Percentiles rank a stretch among this genome's conserved stretches.
phyloP scores from a whole-genome alignment of 805 yeast species.

The Cyberlindnera amylophila region DNA sequence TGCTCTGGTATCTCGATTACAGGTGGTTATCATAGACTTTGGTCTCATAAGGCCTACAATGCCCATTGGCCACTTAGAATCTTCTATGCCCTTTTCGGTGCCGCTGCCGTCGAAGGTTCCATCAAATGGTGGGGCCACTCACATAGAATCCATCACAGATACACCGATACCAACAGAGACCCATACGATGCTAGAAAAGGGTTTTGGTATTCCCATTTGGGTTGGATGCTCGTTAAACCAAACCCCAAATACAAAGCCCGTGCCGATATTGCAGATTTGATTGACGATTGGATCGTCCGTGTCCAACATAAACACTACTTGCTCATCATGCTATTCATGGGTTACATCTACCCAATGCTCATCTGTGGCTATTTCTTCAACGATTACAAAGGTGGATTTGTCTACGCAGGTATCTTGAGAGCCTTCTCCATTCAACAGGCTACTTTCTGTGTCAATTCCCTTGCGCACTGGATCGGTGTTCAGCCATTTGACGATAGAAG shows the following conservation, averaged over 20 bases:
- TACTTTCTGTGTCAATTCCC: constrained; percentile 80
- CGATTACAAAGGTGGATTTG: constrained; percentile 68
- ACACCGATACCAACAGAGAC: constrained; percentile 78
- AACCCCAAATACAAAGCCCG: constrained; percentile 75
- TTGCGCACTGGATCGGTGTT: constrained; percentile 82
- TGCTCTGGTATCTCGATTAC: constrained; percentile 74
- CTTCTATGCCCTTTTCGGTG: constrained; percentile 73
- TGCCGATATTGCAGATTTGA: constrained; percentile 60
- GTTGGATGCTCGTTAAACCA: constrained; percentile 80
- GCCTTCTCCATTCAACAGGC: constrained; percentile 76
- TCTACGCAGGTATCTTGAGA: constrained; percentile 72
- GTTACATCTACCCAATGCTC: constrained; percentile 59
- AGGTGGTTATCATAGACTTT: constrained; percentile 80
- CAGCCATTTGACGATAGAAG: constrained; percentile 87
- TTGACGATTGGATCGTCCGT: constrained; percentile 74
- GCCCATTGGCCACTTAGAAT: constrained; percentile 59
- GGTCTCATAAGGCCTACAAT: constrained; percentile 71
- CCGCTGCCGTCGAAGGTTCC: constrained; percentile 80
- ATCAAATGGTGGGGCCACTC: constrained; percentile 89
- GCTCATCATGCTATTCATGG: constrained; percentile 53
- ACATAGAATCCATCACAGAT: constrained; percentile 83
- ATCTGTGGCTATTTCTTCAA: constrained; percentile 52
- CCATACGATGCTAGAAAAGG: constrained; percentile 86
- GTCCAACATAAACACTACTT: constrained; percentile 80
- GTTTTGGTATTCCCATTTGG: constrained; percentile 80